phyloP scores from a whole-genome alignment of 768 basidiomycete genomes.

The Floccularia luteovirens region DNA sequence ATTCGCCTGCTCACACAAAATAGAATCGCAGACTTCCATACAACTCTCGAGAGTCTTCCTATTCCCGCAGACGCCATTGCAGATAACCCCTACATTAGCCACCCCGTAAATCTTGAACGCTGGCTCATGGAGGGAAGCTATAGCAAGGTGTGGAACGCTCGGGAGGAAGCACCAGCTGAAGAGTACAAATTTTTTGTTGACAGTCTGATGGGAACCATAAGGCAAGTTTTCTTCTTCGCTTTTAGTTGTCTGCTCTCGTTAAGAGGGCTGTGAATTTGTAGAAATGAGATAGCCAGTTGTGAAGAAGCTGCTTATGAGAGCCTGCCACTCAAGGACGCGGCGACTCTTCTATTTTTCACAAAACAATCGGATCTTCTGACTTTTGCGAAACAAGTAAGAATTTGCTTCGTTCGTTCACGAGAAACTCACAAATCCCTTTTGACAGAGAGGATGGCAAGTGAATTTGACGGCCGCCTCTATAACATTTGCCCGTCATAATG shows the following conservation, averaged over 20 bases:
- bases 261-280: constrained; percentile 22
- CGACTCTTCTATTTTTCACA: constrained; percentile 87
- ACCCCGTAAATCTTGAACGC: constrained; percentile 87
- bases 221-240: constrained; percentile 37
- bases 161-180: constrained; percentile 85
- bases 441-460: constrained; percentile 80
- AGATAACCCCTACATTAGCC: constrained; percentile 68
- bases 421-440: constrained; percentile 4
- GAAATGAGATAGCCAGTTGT: constrained; percentile 96
- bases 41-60: constrained; percentile 85
- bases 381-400: constrained; percentile 74
- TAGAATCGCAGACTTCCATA: constrained; percentile 97
- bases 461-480: constrained; percentile 64
- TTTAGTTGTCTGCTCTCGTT: not conserved
- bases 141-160: constrained; percentile 94
- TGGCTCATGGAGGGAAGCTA: constrained; percentile 99
- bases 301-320: constrained; percentile 92
- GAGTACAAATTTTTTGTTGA: constrained; percentile 95
- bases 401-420: constrained; percentile 5
- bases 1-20: constrained; percentile 93
- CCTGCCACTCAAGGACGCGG: constrained; percentile 84
- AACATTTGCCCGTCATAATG: constrained; percentile 72
- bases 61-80: constrained; percentile 58
- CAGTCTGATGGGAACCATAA: constrained; percentile 88
- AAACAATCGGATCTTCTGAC: constrained; percentile 68